These are phyloP conservation scores for Candida ficus DNA, from an alignment of 805 yeast genomes.

Conservation along the genomic window DNA sequence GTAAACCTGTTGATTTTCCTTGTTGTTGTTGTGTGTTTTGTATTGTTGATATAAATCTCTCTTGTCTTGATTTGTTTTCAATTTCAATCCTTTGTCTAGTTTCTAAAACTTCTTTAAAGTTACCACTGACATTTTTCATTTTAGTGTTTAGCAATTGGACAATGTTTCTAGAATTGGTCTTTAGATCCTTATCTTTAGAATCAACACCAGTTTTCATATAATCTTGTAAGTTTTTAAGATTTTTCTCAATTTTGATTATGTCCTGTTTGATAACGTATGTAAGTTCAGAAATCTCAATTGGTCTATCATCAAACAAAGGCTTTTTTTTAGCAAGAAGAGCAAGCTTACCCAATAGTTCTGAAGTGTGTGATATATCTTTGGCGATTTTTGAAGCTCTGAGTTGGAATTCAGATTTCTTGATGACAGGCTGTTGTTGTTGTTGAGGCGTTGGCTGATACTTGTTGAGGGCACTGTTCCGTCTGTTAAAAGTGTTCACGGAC, in stretches of 20 bases:
- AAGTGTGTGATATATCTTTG: conserved; percentile 80
- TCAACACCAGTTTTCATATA: conserved; percentile 37
- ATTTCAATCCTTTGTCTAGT: conserved; percentile 80
- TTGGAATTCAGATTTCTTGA: conserved; percentile 46
- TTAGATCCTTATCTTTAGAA: conserved; percentile 46
- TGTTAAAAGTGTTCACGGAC: conserved; percentile 72
- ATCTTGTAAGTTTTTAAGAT: conserved; percentile 55
- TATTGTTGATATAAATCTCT: conserved; percentile 60
- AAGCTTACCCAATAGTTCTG: conserved; percentile 71
- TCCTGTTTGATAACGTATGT: conserved; percentile 80
- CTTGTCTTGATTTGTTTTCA: conserved; percentile 75
- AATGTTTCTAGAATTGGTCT: conserved; percentile 77
- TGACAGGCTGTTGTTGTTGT: conserved; percentile 14
- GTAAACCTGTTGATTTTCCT: conserved; percentile 11
- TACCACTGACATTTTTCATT: conserved; percentile 88
- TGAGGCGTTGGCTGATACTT: conserved; percentile 18
- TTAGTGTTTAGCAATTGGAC: conserved; percentile 82
- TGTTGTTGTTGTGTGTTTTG: conserved; percentile 18
- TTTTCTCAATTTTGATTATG: conserved; percentile 73
- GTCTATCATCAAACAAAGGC: conserved; percentile 89
- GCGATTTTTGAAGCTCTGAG: conserved; percentile 76
- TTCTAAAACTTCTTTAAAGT: conserved; percentile 85
- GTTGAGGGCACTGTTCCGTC: conserved; percentile 13
- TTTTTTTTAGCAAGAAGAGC: conserved; percentile 83
- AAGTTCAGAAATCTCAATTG: conserved; percentile 87